These are phyloP conservation scores for Erigeron canadensis DNA, from an alignment of 129 eudicot genomes.

Conservation along the genomic window DNA sequence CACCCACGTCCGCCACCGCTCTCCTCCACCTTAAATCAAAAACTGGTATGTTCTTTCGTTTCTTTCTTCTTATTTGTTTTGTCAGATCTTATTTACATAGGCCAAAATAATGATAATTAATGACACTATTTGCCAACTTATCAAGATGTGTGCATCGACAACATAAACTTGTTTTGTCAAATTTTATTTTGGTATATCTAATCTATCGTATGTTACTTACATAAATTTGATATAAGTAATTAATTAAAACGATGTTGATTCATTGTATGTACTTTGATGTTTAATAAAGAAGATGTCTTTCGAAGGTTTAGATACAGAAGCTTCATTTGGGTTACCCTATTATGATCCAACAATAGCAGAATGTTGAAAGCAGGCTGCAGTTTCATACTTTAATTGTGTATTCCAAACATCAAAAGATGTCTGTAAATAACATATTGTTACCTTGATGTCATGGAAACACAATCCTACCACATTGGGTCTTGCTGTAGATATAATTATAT, in stretches of 20 bases:
- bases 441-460: constrained; percentile 15
- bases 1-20: too few species aligned
- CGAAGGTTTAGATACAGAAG: constrained; percentile 54
- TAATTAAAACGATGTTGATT: constrained; percentile 6
- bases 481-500: too few species aligned
- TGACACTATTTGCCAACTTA: too few species aligned
- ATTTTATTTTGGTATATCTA: too few species aligned
- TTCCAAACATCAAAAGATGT: constrained; percentile 50
- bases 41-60: too few species aligned
- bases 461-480: constrained; percentile 33
- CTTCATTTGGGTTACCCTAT: constrained; percentile 39
- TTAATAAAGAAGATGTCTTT: constrained; percentile 49
- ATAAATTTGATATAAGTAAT: not conserved
- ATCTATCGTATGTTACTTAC: too few species aligned
- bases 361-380: constrained; percentile 86
- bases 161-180: too few species aligned
- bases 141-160: too few species aligned
- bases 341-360: constrained; percentile 78
- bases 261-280: constrained; percentile 25
- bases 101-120: too few species aligned
- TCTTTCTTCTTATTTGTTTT: too few species aligned
- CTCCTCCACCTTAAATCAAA: too few species aligned
- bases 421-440: constrained; percentile 44
- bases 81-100: too few species aligned
- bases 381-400: constrained; percentile 71